Conservation (phyloP, 441 rosid species). For the Raphanus hybrid region DNA sequence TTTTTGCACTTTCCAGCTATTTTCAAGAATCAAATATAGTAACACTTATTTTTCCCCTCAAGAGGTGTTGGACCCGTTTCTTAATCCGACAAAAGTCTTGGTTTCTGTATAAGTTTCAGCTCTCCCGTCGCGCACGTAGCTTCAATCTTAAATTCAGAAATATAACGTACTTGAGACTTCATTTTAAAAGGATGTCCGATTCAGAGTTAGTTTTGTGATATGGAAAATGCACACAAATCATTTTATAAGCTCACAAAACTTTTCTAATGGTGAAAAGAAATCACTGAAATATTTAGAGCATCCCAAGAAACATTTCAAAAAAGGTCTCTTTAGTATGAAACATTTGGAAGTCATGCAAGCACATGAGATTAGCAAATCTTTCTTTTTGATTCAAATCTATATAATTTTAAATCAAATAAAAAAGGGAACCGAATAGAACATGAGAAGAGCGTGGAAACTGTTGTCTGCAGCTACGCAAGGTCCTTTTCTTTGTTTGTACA, state of each 20-base stretch:
- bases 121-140: conserved; percentile 14
- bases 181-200: background rate
- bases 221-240: background rate
- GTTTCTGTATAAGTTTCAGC: conserved; percentile 21
- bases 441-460: conserved; percentile 33
- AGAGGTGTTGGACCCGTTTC: background rate
- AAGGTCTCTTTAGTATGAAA: background rate
- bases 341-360: conserved; percentile 39
- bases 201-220: background rate
- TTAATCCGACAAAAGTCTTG: conserved; percentile 37
- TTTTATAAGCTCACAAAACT: background rate
- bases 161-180: background rate
- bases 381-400: conserved; percentile 11
- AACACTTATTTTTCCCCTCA: background rate
- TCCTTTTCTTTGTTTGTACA: conserved; percentile 12
- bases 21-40: background rate
- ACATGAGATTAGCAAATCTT: conserved; percentile 12
- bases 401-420: background rate
- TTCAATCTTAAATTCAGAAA: background rate
- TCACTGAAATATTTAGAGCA: conserved; percentile 3
- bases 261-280: background rate
- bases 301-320: conserved; percentile 2
- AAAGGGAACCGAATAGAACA: background rate
- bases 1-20: conserved; percentile 34
- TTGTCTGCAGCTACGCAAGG: conserved; percentile 11